These are phyloP conservation scores for Pichia rugopelliculosa DNA, from an alignment of 805 yeast genomes.

Conservation along the genomic window DNA sequence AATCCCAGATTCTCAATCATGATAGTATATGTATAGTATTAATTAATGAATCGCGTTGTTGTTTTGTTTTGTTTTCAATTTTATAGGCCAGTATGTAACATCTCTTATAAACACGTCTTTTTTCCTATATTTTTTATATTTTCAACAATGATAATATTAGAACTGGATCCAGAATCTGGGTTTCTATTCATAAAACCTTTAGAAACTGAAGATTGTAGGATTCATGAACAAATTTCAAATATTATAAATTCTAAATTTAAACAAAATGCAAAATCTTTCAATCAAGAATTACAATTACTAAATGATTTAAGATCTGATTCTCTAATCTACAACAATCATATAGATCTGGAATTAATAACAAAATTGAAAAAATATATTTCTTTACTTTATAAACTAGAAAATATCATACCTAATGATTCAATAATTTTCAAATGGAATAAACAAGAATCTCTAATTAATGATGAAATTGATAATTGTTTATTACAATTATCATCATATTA, in stretches of 20 bases:
- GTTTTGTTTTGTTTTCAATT: no score
- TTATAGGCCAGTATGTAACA: no score
- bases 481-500: slow-evolving; percentile 65
- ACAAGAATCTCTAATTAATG: slow-evolving; percentile 41
- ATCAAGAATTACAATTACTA: slow-evolving; percentile 31
- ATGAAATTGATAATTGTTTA: slow-evolving; percentile 55
- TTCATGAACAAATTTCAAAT: background rate
- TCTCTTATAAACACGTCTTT: no score
- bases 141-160: background rate
- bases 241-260: slow-evolving; percentile 36
- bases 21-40: background rate
- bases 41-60: no score
- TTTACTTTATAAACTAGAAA: slow-evolving; percentile 35
- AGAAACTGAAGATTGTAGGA: slow-evolving; percentile 20
- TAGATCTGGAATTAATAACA: slow-evolving; percentile 9
- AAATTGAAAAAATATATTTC: slow-evolving; percentile 33
- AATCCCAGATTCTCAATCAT: slow-evolving; percentile 12
- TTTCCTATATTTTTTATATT: no score
- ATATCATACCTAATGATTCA: slow-evolving; percentile 59
- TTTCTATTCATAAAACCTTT: slow-evolving; percentile 34
- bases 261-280: slow-evolving; percentile 29
- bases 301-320: slow-evolving; percentile 34
- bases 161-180: background rate
- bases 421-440: slow-evolving; percentile 65
- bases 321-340: background rate